These are phyloP conservation scores for Metschnikowia hibisci DNA, from an alignment of 805 yeast species.

Conservation along the genomic window DNA sequence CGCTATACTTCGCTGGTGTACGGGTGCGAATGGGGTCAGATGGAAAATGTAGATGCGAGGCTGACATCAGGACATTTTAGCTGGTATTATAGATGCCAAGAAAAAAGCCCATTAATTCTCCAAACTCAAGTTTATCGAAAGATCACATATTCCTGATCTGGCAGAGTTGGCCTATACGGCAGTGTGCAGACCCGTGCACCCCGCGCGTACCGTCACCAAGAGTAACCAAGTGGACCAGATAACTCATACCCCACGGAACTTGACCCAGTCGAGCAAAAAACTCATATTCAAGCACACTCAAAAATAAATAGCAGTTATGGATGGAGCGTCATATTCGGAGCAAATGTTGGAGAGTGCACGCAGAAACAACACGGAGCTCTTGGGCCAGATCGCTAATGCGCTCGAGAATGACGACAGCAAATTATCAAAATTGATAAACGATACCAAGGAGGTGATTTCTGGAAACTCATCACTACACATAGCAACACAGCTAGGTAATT, in stretches of 20 bases:
- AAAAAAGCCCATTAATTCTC: too few relatives aligned
- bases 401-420: conserved; percentile 36
- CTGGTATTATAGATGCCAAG: too few relatives aligned
- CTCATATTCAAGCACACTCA: background rate
- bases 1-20: too few relatives aligned
- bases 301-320: background rate
- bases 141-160: too few relatives aligned
- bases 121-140: too few relatives aligned
- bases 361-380: conserved; percentile 77
- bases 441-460: conserved; percentile 61
- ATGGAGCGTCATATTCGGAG: conserved; percentile 70
- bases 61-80: too few relatives aligned
- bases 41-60: too few relatives aligned
- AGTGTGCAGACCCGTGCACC: conserved; percentile 1
- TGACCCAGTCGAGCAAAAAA: too few relatives aligned
- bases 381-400: conserved; percentile 51
- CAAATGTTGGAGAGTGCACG: conserved; percentile 85
- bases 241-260: too few relatives aligned
- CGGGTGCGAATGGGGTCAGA: too few relatives aligned
- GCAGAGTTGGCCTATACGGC: background rate
- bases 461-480: conserved; percentile 81
- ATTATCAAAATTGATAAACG: conserved; percentile 55
- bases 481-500: conserved; percentile 76
- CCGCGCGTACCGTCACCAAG: background rate
- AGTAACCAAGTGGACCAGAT: background rate